These are phyloP conservation scores for Myochromella boudieri DNA, from an alignment of 768 basidiomycete genomes.

Conservation along the genomic window DNA sequence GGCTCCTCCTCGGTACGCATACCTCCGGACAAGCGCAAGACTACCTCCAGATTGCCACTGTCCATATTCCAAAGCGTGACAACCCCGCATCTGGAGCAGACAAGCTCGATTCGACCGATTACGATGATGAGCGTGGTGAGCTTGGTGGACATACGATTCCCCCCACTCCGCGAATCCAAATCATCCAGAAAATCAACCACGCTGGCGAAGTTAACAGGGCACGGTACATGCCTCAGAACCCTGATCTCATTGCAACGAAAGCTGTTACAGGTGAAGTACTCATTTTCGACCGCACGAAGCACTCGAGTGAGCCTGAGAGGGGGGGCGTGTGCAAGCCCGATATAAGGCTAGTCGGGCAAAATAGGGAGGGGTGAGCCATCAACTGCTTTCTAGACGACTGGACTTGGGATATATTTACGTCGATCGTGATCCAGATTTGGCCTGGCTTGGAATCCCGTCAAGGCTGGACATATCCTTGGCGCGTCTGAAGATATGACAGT, in stretches of 20 bases:
- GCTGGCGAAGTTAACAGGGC: constrained; percentile 95
- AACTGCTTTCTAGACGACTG: not conserved
- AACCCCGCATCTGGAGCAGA: constrained; percentile 61
- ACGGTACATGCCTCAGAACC: constrained; percentile 99
- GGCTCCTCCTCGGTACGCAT: constrained; percentile 94
- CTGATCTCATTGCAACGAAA: constrained; percentile 95
- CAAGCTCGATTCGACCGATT: constrained; percentile 75
- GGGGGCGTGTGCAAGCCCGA: constrained; percentile 87
- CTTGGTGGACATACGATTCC: constrained; percentile 90
- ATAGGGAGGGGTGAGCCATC: constrained; percentile 80
- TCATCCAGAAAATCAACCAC: constrained; percentile 95
- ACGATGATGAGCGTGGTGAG: constrained; percentile 92
- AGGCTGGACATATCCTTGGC: constrained; percentile 81
- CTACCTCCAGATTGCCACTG: constrained; percentile 92
- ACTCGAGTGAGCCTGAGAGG: constrained; percentile 88
- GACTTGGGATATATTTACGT: constrained; percentile 3
- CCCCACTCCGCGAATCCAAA: constrained; percentile 81
- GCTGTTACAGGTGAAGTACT: constrained; percentile 86
- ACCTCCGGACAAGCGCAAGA: constrained; percentile 94
- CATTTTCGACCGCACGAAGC: constrained; percentile 97
- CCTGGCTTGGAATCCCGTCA: constrained; percentile 87
- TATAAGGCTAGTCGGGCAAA: constrained; percentile 87
- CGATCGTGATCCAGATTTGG: constrained; percentile 83
- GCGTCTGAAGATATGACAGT: constrained; percentile 96
- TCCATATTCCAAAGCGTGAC: constrained; percentile 87